Base-by-base conservation (phyloP, 2,329 filamentous ascomycete genomes). In the Colletotrichum falcatum region DNA sequence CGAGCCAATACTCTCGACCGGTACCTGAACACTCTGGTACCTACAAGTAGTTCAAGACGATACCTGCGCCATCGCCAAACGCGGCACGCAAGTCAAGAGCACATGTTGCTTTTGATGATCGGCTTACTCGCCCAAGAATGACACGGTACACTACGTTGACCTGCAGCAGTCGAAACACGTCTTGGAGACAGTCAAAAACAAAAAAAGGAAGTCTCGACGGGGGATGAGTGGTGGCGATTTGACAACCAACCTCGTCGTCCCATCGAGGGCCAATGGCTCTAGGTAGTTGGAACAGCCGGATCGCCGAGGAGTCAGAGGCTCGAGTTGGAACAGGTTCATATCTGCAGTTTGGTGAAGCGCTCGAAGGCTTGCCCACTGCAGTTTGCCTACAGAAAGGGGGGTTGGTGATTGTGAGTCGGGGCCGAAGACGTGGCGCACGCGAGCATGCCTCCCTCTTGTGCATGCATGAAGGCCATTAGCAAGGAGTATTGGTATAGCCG, bases 141-240 rank as follows among this genome's bases (percentile, higher is more conserved):
- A 23, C 37, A 35, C 63, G 64, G 37, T 46, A 30, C 63, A 56
- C 28, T 46, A 70, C 51, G 16, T 14, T 49, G 53, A 39, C 44
- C 35, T 63, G 64, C 64, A 67, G 64, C 44, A 67, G 46, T 59
- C 37, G 53, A 42, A 70, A 67, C 46, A 59, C 35, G 44, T 28
- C n/a, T 37, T 14, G 33, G 33, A 60, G 63, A n/a, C 39, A 14
- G 28, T 23, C 20, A 23, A 26, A 30, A 49, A n/a, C n/a, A 53
- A n/a, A 23, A 16, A 28, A 44, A 44, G 42, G 18, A n/a, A 26
- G n/a, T 5, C 11, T 39, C 16, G 35, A 46, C 16, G 28, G 37
- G 46, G 37, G 46, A 54, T 59, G 37, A 44, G 66, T 28, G 11
- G 61, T 64, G 51, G 35, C 48, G 26, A 46, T 9, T 26, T 20